Evolutionary conservation across 805 yeast genomes (phyloP), one percentile per base, ranked within the genome.

Genomic region (Wickerhamomyces xylosicus): DNA sequence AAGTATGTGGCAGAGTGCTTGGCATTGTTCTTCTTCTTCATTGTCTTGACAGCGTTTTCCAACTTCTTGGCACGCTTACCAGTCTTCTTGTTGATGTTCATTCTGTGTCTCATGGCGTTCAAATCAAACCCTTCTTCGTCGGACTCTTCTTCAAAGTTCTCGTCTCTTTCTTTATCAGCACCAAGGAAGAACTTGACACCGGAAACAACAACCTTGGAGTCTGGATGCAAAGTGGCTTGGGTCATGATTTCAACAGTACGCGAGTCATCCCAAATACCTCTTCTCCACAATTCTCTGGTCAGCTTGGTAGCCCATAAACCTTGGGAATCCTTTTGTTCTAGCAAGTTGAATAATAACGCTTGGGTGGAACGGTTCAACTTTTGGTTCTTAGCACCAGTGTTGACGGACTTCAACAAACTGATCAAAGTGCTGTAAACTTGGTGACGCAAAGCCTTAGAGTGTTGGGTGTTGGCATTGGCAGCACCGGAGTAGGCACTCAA

Each of bases 251-350:
- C 98, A n/a, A 92, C 95, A 0, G 97, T 82, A 52, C 97, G 71
- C 0, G 95, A 74, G 58, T 92, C 99, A 59, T 87, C 97, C 99
- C 99, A 92, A 42, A 92, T 84, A 54, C 95, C 95, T 57, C 97
- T 74, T 66, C 95, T 75, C 99, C 99, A 92, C 37, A 92, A 66
- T 59, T 92, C 97, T 56, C 97, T 74, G 5, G 97, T 87, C 41
- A 92, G 65, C 53, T 86, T 89, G 3, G 97, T 85, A 7, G 97
- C 97, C 97, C 97, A 92, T 19, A 92, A 64, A 29, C 97, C 96
- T 51, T 82, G 85, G 32, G 85, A 72, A 48, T 78, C 84, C 43
- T 83, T 77, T 57, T 84, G 63, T 47, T 86, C 95, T 34, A 92
- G 65, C 46, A 90, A 66, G 50, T 85, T 85, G 68, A 92, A 90